Percentiles rank a stretch among this genome's conserved stretches.
Conservation (phyloP, 805 yeast species). For the Candida railenensis region DNA sequence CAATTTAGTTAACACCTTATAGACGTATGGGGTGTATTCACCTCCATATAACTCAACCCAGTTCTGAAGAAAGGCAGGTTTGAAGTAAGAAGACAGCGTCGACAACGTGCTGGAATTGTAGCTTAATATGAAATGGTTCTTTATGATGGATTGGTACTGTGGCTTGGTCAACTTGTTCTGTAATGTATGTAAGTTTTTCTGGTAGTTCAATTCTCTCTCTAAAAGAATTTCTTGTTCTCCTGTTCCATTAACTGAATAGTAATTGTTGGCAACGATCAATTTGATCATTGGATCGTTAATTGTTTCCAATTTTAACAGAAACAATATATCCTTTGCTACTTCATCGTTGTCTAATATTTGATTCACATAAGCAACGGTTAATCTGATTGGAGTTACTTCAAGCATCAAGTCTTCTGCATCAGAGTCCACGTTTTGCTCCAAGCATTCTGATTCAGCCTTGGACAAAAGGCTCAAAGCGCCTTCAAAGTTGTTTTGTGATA, state of each 20-base stretch:
- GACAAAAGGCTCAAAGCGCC: slow-evolving; percentile 44
- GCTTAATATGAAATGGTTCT: slow-evolving; percentile 46
- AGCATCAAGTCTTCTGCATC: slow-evolving; percentile 39
- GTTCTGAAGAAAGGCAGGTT: slow-evolving; percentile 14
- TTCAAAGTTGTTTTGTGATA: slow-evolving; percentile 39
- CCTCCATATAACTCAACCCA: slow-evolving; percentile 24
- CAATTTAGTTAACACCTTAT: slow-evolving; percentile 27
- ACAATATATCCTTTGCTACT: slow-evolving; percentile 35
- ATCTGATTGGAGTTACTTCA: slow-evolving; percentile 59
- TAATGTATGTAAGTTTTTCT: slow-evolving; percentile 34
- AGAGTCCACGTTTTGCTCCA: slow-evolving; percentile 33
- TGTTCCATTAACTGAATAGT: slow-evolving; percentile 24
- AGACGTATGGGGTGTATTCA: slow-evolving; percentile 30
- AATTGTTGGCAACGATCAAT: slow-evolving; percentile 46
- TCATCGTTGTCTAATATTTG: slow-evolving; percentile 29
- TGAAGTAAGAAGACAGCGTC: slow-evolving; percentile 21
- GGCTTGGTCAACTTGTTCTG: slow-evolving; percentile 24
- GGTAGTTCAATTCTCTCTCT: slow-evolving; percentile 35
- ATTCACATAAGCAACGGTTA: slow-evolving; percentile 59
- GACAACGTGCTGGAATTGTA: slow-evolving; percentile 38
- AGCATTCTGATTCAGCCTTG: slow-evolving; percentile 45
- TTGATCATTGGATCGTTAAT: slow-evolving; percentile 39
- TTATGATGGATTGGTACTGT: slow-evolving; percentile 40
- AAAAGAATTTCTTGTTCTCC: slow-evolving; percentile 10
- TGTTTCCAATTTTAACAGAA: slow-evolving; percentile 24